Base-by-base conservation (phyloP, 176 grass and related monocot genomes). In the Cenchrus americanus region DNA sequence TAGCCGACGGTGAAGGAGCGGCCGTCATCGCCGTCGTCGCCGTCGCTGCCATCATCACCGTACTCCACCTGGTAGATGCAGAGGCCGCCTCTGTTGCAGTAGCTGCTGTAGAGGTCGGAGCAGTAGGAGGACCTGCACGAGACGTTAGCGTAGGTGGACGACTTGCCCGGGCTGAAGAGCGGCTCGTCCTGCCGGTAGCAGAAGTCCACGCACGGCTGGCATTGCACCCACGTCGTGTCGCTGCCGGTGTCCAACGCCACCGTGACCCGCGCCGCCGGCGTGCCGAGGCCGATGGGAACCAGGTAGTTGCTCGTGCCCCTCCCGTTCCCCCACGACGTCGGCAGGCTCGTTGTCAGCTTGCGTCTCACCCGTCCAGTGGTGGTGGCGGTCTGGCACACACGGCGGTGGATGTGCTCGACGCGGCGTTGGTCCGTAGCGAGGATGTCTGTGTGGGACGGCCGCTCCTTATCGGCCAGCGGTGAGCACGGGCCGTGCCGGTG, bases 201-300 rank as follows among this genome's bases (percentile, higher is more conserved):
- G 46, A 3, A 15, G 0, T 2, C 65, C 50, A 81, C 84, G 53
- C 91, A 97, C 5, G 94, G 94, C 74, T 78, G 53, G 85, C 91
- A 97, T 65, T 97, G 94, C 81, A 97, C 92, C 94, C 94, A 97
- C 13, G 91, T 94, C 75, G 90, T 88, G 78, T 97, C 94, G 85
- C 91, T 97, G 75, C 94, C 94, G n/a, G 94, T 97, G 94, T 97
- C 94, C 62, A 97, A 93, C 53, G 86, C n/a, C 40, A 97, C 84
- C 11, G 91, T 89, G 67, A 63, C 73, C 57, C 24, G 71, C 58
- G 19, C 40, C 76, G 19, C 52, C 18, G 94, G 94, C 77, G 86
- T 97, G 55, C 94, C 94, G 2, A 97, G 72, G 1, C 89, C 89
- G n/a, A 97, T 23, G 64, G 94, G 77, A 26, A 90, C 91, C 42